phyloP scores from a whole-genome alignment of 805 yeast genomes.

The Candida loeiensis region DNA sequence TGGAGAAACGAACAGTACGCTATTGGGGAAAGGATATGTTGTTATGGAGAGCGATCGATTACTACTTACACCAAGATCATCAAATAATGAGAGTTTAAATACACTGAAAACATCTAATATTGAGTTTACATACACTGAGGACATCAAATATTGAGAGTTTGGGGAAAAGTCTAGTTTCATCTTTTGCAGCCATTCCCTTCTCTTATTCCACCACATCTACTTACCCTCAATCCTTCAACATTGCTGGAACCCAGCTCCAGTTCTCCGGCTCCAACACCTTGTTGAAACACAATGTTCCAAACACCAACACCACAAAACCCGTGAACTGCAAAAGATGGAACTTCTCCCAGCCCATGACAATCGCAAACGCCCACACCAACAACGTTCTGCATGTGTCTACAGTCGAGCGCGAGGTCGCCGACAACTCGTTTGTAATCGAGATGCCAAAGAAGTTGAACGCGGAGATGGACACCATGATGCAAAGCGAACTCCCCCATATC shows the following conservation, averaged over 20 bases:
- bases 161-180: too few relatives aligned
- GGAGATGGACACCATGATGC: slow-evolving; percentile 71
- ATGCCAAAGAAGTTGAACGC: slow-evolving; percentile 72
- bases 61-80: too few relatives aligned
- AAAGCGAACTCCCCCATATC: slow-evolving; percentile 52
- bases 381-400: slow-evolving; percentile 75
- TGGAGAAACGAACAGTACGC: too few relatives aligned
- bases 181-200: neutral
- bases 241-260: slow-evolving; percentile 45
- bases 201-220: neutral
- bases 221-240: slow-evolving; percentile 28
- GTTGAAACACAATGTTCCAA: slow-evolving; percentile 73
- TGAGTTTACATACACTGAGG: too few relatives aligned
- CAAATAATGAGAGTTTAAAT: too few relatives aligned
- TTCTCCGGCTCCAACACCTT: slow-evolving; percentile 57
- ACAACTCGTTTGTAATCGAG: slow-evolving; percentile 57
- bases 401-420: slow-evolving; percentile 78
- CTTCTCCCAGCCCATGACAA: slow-evolving; percentile 70
- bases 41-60: too few relatives aligned
- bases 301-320: slow-evolving; percentile 62
- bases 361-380: slow-evolving; percentile 70
- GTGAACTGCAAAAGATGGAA: slow-evolving; percentile 58
- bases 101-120: too few relatives aligned
- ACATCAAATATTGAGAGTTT: too few relatives aligned
- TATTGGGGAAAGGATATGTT: too few relatives aligned